Evolutionary conservation across 202 grass and related monocot genomes (phyloP).

Genomic region (Saccharum hybrid): DNA sequence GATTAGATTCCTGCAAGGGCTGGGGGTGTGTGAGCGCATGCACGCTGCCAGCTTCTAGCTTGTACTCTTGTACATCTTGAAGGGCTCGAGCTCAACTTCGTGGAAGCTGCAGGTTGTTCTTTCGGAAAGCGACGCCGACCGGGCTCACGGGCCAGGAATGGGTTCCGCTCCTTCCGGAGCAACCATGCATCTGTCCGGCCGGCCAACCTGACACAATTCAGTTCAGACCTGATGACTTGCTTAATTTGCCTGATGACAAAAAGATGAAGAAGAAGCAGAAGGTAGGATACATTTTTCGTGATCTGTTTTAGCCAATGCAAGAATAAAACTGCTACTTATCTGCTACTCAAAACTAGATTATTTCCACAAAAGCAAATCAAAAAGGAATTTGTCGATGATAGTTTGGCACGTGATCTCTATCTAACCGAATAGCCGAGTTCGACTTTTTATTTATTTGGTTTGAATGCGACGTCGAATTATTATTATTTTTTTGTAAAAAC

Average conservation of each 20-base stretch:
- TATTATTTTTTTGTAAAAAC: background rate
- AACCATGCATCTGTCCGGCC: background rate
- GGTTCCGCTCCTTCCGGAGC: conserved; percentile 31
- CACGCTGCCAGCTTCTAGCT: conserved; percentile 30
- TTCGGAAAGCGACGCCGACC: conserved; percentile 36
- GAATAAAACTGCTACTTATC: background rate
- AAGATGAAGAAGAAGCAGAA: background rate
- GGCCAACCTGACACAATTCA: background rate
- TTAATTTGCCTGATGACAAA: background rate
- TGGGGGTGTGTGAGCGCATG: conserved; percentile 4
- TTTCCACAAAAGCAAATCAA: background rate
- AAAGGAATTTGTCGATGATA: background rate
- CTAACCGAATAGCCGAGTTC: background rate
- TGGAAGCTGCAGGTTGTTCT: conserved; percentile 33
- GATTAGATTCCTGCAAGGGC: conserved; percentile 4
- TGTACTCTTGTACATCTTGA: conserved; percentile 11
- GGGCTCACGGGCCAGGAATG: conserved; percentile 40
- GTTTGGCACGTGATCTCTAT: background rate
- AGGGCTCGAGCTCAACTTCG: conserved; percentile 41
- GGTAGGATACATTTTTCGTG: background rate
- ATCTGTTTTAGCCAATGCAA: background rate
- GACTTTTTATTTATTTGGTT: background rate
- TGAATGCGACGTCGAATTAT: background rate
- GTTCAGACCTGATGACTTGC: background rate
- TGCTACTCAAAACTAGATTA: background rate